Conservation (phyloP, 768 basidiomycete species). For the Chiua virens region DNA sequence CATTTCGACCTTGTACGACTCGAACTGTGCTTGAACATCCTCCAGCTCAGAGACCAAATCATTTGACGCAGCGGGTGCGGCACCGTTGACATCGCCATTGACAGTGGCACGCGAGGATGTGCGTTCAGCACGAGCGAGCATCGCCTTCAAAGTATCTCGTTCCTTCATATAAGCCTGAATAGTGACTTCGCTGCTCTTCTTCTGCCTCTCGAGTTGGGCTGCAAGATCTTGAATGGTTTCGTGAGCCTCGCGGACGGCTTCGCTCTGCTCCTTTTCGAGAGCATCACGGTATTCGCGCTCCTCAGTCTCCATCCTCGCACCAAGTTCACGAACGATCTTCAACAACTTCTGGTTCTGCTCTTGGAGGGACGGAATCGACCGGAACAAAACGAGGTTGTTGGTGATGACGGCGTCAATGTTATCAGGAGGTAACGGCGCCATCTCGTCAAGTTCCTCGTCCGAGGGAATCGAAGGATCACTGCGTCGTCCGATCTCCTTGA, state of each 20-base stretch:
- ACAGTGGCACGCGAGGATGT: constrained; percentile 14
- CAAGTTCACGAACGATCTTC: constrained; percentile 79
- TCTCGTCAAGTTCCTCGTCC: constrained; percentile 57
- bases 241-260: constrained; percentile 85
- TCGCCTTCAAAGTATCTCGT: constrained; percentile 76
- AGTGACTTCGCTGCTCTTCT: constrained; percentile 64
- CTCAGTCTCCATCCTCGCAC: constrained; percentile 79
- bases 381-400: constrained; percentile 85
- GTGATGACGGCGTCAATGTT: constrained; percentile 82
- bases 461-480: constrained; percentile 81
- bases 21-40: constrained; percentile 78
- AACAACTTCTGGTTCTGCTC: constrained; percentile 90
- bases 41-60: constrained; percentile 61
- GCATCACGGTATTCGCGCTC: constrained; percentile 72
- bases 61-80: constrained; percentile 16
- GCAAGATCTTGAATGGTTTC: constrained; percentile 80
- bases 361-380: constrained; percentile 76
- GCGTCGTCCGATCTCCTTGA: constrained; percentile 76
- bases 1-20: constrained; percentile 78
- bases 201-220: constrained; percentile 75
- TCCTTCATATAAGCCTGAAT: constrained; percentile 86
- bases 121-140: constrained; percentile 59
- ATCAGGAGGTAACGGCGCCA: constrained; percentile 46
- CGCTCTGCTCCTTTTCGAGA: constrained; percentile 72
- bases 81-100: constrained; percentile 36